A percentile compares a stretch with the other conserved stretches of the same genome.
Conservation (phyloP, 1,139 yeast species). For the Candida dubliniensis region DNA sequence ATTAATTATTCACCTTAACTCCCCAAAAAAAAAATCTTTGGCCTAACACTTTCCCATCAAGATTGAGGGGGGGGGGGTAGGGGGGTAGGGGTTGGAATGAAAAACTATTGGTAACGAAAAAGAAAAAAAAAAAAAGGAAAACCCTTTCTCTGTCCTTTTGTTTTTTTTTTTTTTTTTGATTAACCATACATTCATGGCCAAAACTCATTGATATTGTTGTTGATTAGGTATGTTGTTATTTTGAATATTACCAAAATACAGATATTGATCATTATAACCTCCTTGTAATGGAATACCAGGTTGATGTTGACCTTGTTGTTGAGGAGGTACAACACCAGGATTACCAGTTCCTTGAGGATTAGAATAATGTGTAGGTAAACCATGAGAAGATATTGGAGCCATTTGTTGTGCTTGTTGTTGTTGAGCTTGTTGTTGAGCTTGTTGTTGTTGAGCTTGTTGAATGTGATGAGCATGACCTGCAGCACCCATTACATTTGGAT, state of each 20-base stretch:
- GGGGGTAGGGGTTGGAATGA: neutral
- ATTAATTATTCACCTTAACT: no score
- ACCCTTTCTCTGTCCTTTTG: no score
- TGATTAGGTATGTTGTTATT: conserved; percentile 48
- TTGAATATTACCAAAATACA: conserved; percentile 58
- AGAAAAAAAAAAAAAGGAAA: neutral
- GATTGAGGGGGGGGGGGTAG: no score
- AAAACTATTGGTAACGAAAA: neutral
- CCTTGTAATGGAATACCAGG: conserved; percentile 21
- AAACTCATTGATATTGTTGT: conserved; percentile 32
- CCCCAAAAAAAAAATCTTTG: no score
- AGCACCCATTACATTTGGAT: conserved; percentile 27
- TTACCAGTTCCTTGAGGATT: conserved; percentile 30
- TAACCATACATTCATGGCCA: neutral
- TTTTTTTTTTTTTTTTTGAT: no score
- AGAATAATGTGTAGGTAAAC: conserved; percentile 11
- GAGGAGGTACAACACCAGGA: conserved; percentile 3
- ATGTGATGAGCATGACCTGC: conserved; percentile 11
- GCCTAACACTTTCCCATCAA: no score
- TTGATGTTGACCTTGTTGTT: conserved; percentile 9
- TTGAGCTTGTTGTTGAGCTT: conserved; percentile 45
- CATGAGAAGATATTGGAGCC: conserved; percentile 25
- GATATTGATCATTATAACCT: conserved; percentile 45
- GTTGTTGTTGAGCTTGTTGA: conserved; percentile 28
- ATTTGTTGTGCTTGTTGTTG: conserved; percentile 35